phyloP scores from a whole-genome alignment of 805 yeast genomes.

The Cephaloascus albidus region DNA sequence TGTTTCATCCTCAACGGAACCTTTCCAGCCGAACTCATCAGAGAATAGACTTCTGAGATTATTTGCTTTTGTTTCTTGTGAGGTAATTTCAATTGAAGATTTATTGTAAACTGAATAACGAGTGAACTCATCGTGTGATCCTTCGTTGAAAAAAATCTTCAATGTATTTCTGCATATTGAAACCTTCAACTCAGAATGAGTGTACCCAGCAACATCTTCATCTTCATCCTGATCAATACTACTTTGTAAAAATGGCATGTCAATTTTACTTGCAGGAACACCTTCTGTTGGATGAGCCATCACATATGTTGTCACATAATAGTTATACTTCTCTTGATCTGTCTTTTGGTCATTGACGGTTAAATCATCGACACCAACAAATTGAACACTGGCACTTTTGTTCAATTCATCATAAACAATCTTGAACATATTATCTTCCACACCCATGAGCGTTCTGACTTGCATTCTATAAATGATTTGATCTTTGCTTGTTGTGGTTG shows the following conservation, averaged over 20 bases:
- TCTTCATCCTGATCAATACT: slow-evolving; percentile 46
- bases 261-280: slow-evolving; percentile 65
- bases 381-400: slow-evolving; percentile 59
- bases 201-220: slow-evolving; percentile 51
- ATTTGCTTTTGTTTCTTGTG: slow-evolving; percentile 18
- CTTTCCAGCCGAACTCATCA: slow-evolving; percentile 51
- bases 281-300: slow-evolving; percentile 98
- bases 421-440: slow-evolving; percentile 90
- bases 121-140: slow-evolving; percentile 71
- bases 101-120: slow-evolving; percentile 43
- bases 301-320: slow-evolving; percentile 84
- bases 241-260: slow-evolving; percentile 68
- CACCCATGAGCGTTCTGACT: slow-evolving; percentile 66
- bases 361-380: slow-evolving; percentile 80
- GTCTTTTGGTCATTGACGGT: slow-evolving; percentile 63
- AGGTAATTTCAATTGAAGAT: slow-evolving; percentile 9
- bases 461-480: slow-evolving; percentile 89
- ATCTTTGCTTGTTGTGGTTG: slow-evolving; percentile 65
- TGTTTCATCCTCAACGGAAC: slow-evolving; percentile 29
- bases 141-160: slow-evolving; percentile 71
- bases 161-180: slow-evolving; percentile 73
- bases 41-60: slow-evolving; percentile 30
- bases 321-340: slow-evolving; percentile 79
- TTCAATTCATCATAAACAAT: slow-evolving; percentile 54
- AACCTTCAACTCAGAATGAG: slow-evolving; percentile 65